phyloP scores from a whole-genome alignment of 768 basidiomycete genomes.

The Trametes cubensis region DNA sequence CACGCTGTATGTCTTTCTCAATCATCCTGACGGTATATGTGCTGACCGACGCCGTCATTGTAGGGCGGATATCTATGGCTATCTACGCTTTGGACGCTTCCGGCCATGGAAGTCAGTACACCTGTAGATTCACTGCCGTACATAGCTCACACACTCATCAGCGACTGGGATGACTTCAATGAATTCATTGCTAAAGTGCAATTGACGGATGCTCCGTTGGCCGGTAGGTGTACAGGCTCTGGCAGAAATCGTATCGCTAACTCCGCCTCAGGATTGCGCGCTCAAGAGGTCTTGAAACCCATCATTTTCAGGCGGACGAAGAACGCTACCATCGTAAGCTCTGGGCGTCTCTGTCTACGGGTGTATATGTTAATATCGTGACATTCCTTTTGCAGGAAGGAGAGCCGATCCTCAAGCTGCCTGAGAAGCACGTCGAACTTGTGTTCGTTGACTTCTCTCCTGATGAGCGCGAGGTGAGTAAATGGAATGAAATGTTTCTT shows the following conservation, averaged over 20 bases:
- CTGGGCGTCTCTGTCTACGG: not conserved
- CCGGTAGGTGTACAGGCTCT: constrained; percentile 41
- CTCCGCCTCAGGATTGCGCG: constrained; percentile 47
- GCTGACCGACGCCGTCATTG: not conserved
- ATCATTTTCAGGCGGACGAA: constrained; percentile 77
- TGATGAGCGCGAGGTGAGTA: constrained; percentile 64
- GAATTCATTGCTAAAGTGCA: constrained; percentile 57
- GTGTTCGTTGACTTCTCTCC: constrained; percentile 61
- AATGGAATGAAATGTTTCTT: not conserved
- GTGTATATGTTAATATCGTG: not conserved
- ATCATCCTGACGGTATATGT: not conserved
- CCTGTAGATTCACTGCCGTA: not conserved
- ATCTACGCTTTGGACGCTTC: constrained; percentile 69
- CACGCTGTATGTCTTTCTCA: constrained; percentile 49
- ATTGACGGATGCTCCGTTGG: constrained; percentile 58
- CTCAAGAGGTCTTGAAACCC: constrained; percentile 68
- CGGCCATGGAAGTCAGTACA: constrained; percentile 56
- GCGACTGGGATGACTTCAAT: constrained; percentile 70
- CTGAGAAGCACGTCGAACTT: constrained; percentile 60
- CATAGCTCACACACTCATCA: constrained; percentile 14
- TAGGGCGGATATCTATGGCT: constrained; percentile 71
- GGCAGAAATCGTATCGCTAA: not conserved
- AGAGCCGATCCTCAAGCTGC: constrained; percentile 66
- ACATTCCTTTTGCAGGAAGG: constrained; percentile 50
- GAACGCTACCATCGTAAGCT: constrained; percentile 47